phyloP scores from a whole-genome alignment of 192 early-diverging fungal species.

The Podila minutissima region DNA sequence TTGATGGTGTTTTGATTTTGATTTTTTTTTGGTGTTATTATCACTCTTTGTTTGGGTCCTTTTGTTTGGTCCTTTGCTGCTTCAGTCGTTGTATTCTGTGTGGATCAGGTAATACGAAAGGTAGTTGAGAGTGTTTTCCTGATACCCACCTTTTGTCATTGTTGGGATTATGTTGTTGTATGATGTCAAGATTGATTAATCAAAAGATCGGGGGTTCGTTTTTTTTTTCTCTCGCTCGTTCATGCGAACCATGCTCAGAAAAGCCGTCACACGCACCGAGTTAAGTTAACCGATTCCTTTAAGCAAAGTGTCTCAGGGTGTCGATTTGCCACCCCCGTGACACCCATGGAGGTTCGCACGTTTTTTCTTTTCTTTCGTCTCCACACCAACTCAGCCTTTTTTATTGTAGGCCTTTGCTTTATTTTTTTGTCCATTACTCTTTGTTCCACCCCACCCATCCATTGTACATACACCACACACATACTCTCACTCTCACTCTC shows the following conservation, averaged over 20 bases:
- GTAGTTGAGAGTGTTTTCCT: neutral
- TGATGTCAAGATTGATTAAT: neutral
- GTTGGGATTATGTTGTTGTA: neutral
- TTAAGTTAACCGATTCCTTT: too few relatives aligned
- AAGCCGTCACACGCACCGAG: too few relatives aligned
- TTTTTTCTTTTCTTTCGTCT: neutral
- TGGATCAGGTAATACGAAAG: neutral
- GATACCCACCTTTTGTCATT: conserved; percentile 3
- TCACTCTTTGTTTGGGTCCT: neutral
- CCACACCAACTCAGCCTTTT: neutral
- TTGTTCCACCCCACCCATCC: neutral
- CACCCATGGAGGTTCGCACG: too few relatives aligned
- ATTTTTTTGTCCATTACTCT: neutral
- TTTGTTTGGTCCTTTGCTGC: neutral
- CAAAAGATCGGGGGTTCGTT: too few relatives aligned
- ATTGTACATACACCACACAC: too few relatives aligned
- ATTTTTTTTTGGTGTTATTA: neutral
- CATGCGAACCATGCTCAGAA: too few relatives aligned
- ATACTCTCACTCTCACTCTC: too few relatives aligned
- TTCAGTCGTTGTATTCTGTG: neutral
- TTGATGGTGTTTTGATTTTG: neutral
- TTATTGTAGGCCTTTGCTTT: neutral
- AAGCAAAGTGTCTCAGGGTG: too few relatives aligned
- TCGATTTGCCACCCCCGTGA: too few relatives aligned
- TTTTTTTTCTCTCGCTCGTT: too few relatives aligned